phyloP scores from a whole-genome alignment of 2,329 filamentous ascomycete genomes.

The Xylariaceae sp. region DNA sequence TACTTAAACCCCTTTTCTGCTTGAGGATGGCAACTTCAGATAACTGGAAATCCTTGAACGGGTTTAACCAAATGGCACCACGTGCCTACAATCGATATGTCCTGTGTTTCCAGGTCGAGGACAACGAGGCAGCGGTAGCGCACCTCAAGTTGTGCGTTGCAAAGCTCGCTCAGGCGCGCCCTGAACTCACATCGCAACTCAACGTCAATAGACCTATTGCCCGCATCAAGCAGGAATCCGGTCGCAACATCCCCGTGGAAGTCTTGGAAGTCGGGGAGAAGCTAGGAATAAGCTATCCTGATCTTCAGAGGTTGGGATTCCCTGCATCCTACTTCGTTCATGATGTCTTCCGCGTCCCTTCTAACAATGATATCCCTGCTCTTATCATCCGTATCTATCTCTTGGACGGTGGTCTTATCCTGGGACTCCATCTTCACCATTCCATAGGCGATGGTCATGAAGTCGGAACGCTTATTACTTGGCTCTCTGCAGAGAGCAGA shows the following conservation, averaged over 20 bases:
- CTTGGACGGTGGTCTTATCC: constrained; percentile 9
- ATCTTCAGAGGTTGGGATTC: constrained; percentile 6
- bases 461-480: constrained; percentile 5
- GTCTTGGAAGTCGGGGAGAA: background rate
- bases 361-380: background rate
- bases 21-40: too few relatives aligned
- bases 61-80: constrained; percentile 11
- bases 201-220: constrained; percentile 7
- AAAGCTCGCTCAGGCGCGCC: background rate
- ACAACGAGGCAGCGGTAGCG: background rate
- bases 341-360: background rate
- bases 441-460: constrained; percentile 9
- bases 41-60: constrained; percentile 11
- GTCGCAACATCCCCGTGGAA: constrained; percentile 7
- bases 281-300: background rate
- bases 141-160: constrained; percentile 1
- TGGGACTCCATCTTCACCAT: constrained; percentile 18
- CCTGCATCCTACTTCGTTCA: constrained; percentile 7
- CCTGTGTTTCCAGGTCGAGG: constrained; percentile 12
- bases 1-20: too few relatives aligned
- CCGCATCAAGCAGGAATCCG: background rate
- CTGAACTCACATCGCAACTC: constrained; percentile 11
- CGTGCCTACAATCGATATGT: constrained; percentile 15
- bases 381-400: constrained; percentile 15
- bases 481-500: constrained; percentile 14